These are phyloP conservation scores for Borealophlyctis nickersoniae DNA, from an alignment of 192 early-diverging fungal species.

Conservation along the genomic window DNA sequence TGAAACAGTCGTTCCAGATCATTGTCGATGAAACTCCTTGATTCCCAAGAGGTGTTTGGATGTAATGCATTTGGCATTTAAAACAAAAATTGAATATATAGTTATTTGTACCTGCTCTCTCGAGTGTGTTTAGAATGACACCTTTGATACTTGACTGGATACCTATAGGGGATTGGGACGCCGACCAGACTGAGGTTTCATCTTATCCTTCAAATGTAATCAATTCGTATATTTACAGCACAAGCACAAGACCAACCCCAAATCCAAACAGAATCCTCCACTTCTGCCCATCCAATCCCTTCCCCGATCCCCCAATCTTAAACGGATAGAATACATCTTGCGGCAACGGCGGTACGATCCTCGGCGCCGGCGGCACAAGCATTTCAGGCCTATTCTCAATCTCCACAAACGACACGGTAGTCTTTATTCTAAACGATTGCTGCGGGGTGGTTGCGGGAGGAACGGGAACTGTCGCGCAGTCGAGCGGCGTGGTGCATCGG, in stretches of 20 bases:
- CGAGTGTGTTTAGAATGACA: too few relatives aligned
- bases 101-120: too few relatives aligned
- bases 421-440: conserved; percentile 10
- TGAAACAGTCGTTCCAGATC: conserved; percentile 39
- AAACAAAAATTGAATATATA: too few relatives aligned
- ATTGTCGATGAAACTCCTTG: conserved; percentile 26
- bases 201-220: too few relatives aligned
- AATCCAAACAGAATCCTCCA: not conserved
- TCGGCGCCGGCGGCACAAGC: conserved; percentile 18
- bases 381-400: conserved; percentile 5
- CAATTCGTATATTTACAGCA: too few relatives aligned
- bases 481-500: not conserved
- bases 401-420: conserved; percentile 16
- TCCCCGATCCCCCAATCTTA: conserved; percentile 4
- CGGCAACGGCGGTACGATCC: conserved; percentile 9
- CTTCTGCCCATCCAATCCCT: not conserved
- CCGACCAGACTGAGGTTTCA: too few relatives aligned
- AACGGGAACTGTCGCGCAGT: too few relatives aligned
- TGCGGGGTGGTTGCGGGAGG: not conserved
- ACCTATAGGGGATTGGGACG: too few relatives aligned
- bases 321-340: conserved; percentile 32
- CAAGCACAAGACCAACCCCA: not conserved
- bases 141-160: too few relatives aligned
- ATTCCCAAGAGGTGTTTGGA: too few relatives aligned
- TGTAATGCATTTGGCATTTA: too few relatives aligned